Conservation (phyloP, 1,139 yeast genomes). For the Magnusiomyces magnusii region DNA sequence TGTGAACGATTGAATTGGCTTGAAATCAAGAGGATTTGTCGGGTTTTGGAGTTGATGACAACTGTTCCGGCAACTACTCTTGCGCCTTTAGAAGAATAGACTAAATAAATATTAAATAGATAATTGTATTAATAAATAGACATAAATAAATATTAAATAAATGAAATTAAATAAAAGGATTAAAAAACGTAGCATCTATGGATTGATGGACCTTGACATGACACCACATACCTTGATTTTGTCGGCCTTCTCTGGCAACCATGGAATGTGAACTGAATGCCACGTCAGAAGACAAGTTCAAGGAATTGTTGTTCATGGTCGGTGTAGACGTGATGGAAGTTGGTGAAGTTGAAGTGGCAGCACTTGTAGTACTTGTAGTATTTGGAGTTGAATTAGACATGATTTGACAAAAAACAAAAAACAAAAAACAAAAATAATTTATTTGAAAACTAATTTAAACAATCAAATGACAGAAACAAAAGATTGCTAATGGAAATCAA, state of each 20-base stretch:
- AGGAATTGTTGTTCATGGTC: not conserved
- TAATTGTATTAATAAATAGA: not conserved
- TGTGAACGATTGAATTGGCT: slow-evolving; percentile 57
- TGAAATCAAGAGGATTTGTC: slow-evolving; percentile 66
- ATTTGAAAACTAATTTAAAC: too few species aligned
- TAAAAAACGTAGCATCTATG: not conserved
- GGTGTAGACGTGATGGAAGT: too few species aligned
- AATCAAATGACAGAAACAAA: too few species aligned
- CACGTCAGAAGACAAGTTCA: not conserved
- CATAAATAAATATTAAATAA: not conserved
- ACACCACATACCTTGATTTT: slow-evolving; percentile 34
- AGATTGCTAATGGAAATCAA: too few species aligned
- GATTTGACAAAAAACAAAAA: too few species aligned
- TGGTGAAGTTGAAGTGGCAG: too few species aligned
- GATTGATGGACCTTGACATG: not conserved
- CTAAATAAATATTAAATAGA: slow-evolving; percentile 24
- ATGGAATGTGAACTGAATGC: slow-evolving; percentile 15
- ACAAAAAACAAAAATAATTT: too few species aligned
- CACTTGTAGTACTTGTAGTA: too few species aligned
- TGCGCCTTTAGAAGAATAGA: slow-evolving; percentile 55
- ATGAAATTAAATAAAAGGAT: not conserved
- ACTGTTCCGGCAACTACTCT: slow-evolving; percentile 89
- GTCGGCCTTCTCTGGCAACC: slow-evolving; percentile 41
- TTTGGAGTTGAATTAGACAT: too few species aligned
- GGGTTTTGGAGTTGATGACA: slow-evolving; percentile 50